These are phyloP conservation scores for Metschnikowia gelsemii DNA, from an alignment of 805 yeast species.

Conservation along the genomic window DNA sequence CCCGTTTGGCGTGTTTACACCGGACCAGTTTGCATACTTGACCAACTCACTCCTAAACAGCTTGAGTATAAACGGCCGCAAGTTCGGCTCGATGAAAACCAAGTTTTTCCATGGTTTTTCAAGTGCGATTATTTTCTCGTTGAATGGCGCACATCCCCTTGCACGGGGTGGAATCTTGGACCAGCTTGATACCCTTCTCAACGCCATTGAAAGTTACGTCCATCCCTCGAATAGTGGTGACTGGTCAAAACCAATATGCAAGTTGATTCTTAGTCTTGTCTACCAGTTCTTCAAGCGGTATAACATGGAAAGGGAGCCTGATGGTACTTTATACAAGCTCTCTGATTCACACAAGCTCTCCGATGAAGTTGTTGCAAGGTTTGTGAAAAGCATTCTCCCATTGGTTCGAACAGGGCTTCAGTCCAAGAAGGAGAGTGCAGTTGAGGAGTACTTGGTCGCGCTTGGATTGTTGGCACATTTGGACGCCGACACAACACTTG, in stretches of 20 bases:
- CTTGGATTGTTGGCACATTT: constrained; percentile 65
- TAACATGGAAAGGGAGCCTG: constrained; percentile 45
- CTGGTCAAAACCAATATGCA: constrained; percentile 77
- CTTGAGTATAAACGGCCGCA: constrained; percentile 48
- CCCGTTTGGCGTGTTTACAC: constrained; percentile 61
- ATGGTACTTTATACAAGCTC: constrained; percentile 27
- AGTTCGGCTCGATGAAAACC: constrained; percentile 44
- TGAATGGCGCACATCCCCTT: constrained; percentile 49
- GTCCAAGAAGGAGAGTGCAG: constrained; percentile 58
- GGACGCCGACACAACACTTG: constrained; percentile 53
- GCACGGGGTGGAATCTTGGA: constrained; percentile 49
- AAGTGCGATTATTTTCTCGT: constrained; percentile 54
- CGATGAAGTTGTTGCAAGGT: constrained; percentile 35
- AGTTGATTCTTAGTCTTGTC: constrained; percentile 59
- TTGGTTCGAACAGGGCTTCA: constrained; percentile 70
- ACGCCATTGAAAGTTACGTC: constrained; percentile 72
- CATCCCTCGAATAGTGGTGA: constrained; percentile 92
- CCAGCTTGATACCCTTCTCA: constrained; percentile 53
- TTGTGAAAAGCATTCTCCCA: constrained; percentile 55
- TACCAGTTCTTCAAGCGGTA: constrained; percentile 59
- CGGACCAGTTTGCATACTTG: constrained; percentile 58
- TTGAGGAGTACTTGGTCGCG: constrained; percentile 57
- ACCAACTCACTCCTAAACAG: constrained; percentile 52
- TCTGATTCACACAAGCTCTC: constrained; percentile 35
- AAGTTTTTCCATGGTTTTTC: constrained; percentile 45